phyloP scores from a whole-genome alignment of 2,329 filamentous ascomycete species.

The Coniochaeta hoffmannii region DNA sequence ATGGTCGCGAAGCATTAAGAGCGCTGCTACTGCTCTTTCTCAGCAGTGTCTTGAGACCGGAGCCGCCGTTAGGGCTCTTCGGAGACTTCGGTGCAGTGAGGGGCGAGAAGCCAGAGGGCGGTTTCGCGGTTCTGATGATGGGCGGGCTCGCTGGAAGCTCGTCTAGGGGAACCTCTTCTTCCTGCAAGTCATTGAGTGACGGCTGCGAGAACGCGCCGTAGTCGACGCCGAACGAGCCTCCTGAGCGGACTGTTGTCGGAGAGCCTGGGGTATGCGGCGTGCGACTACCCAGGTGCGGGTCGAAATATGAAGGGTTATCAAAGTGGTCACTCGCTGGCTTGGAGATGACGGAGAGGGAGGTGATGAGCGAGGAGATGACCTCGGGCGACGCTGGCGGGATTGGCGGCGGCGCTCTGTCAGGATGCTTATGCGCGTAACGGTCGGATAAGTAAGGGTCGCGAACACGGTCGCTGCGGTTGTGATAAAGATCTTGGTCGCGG shows the following conservation, averaged over 20 bases:
- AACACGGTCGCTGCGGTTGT: conserved; percentile 13
- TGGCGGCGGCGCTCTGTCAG: conserved; percentile 7
- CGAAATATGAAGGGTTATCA: conserved; percentile 38
- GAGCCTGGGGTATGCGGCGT: conserved; percentile 27
- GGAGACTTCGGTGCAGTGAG: conserved; percentile 57
- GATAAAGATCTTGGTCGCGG: conserved; percentile 13
- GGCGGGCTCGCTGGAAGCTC: conserved; percentile 59
- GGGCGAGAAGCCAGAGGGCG: conserved; percentile 66
- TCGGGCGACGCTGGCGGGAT: conserved; percentile 51
- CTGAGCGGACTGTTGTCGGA: conserved; percentile 17
- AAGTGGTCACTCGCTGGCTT: conserved; percentile 63
- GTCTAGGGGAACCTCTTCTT: conserved; percentile 43
- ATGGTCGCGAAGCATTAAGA: conserved; percentile 39
- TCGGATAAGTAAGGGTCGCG: conserved; percentile 4
- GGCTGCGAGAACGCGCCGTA: conserved; percentile 58
- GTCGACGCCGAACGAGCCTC: conserved; percentile 59
- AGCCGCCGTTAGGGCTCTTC: conserved; percentile 33
- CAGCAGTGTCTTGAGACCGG: conserved; percentile 52
- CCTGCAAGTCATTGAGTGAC: conserved; percentile 38
- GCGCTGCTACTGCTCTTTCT: conserved; percentile 27
- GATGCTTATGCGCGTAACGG: background rate
- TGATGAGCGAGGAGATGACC: conserved; percentile 64
- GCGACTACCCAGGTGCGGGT: conserved; percentile 8
- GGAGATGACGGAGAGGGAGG: conserved; percentile 60
- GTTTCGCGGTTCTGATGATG: conserved; percentile 74